phyloP scores from a whole-genome alignment of 2,329 filamentous ascomycete species.

The Beauveria pseudobassiana region DNA sequence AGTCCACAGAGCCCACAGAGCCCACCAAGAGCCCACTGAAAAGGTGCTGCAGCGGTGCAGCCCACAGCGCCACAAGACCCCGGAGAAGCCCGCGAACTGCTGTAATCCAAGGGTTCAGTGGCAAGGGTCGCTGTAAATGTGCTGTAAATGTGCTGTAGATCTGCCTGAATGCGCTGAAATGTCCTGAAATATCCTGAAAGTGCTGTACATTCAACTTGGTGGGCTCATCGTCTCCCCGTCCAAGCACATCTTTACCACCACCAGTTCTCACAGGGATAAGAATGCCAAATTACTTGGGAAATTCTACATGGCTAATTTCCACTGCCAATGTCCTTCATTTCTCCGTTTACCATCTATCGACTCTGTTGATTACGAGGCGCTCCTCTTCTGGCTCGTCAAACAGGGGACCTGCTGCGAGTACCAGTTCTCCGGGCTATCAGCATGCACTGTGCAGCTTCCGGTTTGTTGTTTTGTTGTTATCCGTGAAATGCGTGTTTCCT shows the following conservation, averaged over 20 bases:
- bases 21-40: background rate
- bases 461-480: slow-evolving; percentile 7
- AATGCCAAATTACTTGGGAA: background rate
- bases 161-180: too few species aligned
- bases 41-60: too few species aligned
- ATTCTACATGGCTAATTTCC: slow-evolving; percentile 6
- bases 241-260: background rate
- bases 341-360: background rate
- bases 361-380: background rate
- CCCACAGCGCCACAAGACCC: too few species aligned
- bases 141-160: too few species aligned
- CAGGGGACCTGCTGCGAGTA: background rate
- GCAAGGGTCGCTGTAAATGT: too few species aligned
- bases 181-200: too few species aligned
- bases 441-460: background rate
- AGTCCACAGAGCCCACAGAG: background rate
- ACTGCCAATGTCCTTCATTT: slow-evolving; percentile 8
- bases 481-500: background rate
- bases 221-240: background rate
- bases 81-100: too few species aligned
- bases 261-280: slow-evolving; percentile 1
- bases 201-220: too few species aligned
- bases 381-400: background rate
- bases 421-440: background rate
- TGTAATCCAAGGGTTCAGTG: too few species aligned